A percentile compares a stretch with the other conserved stretches of the same genome.
phyloP scores from a whole-genome alignment of 2,329 filamentous ascomycete genomes.

The Diaporthe citriasiana region DNA sequence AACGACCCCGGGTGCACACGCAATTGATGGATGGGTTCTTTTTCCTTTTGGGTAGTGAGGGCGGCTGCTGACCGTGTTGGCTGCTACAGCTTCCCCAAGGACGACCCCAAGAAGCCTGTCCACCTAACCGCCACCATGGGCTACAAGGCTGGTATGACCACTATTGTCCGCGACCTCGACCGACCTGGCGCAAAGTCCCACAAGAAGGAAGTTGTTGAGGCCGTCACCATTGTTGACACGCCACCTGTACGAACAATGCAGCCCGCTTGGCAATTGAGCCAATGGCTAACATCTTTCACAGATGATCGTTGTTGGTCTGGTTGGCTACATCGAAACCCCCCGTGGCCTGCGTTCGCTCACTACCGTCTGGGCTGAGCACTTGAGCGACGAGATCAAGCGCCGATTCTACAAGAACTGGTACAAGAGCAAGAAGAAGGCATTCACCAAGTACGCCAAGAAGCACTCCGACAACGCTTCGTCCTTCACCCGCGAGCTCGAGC shows the following conservation, averaged over 20 bases:
- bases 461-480: slow-evolving; percentile 94
- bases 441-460: slow-evolving; percentile 99
- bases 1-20: not conserved
- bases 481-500: slow-evolving; percentile 97
- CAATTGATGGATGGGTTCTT: not conserved
- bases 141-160: slow-evolving; percentile 99
- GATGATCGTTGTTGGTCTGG: slow-evolving; percentile 99
- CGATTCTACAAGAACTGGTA: slow-evolving; percentile 99
- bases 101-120: slow-evolving; percentile 99
- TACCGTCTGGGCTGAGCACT: slow-evolving; percentile 99
- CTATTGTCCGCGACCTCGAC: slow-evolving; percentile 99
- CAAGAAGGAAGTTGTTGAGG: slow-evolving; percentile 98
- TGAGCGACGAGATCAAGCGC: slow-evolving; percentile 98
- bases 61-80: slow-evolving; percentile 20
- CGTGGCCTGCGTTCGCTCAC: slow-evolving; percentile 99
- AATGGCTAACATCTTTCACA: slow-evolving; percentile 80
- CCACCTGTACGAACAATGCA: slow-evolving; percentile 94
- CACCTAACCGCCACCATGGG: slow-evolving; percentile 98
- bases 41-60: not conserved
- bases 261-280: slow-evolving; percentile 81
- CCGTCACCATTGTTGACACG: slow-evolving; percentile 89
- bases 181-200: slow-evolving; percentile 99
- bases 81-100: slow-evolving; percentile 92
- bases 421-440: slow-evolving; percentile 99
- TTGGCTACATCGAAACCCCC: slow-evolving; percentile 99